Conservation (phyloP, 192 early-diverging fungal genomes). For the Podila verticillata region DNA sequence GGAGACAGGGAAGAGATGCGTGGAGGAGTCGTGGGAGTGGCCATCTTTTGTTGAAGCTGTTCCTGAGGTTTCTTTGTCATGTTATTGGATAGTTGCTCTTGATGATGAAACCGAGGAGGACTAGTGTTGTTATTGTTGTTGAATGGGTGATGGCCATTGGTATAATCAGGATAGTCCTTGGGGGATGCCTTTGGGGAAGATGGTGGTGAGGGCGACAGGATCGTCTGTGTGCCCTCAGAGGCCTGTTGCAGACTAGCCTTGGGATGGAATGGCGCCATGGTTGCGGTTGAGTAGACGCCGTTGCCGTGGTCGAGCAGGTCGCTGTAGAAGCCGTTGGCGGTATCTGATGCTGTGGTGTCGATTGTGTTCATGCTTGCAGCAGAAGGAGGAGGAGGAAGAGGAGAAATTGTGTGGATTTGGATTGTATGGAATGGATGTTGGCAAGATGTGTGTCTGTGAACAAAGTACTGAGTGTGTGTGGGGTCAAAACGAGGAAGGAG, state of each 20-base stretch:
- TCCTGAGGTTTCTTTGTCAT: neutral
- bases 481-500: no score
- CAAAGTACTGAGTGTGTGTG: no score
- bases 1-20: slow-evolving; percentile 6
- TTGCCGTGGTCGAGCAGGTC: neutral
- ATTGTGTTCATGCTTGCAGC: neutral
- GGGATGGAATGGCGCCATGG: neutral
- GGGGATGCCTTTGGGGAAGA: neutral
- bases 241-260: slow-evolving; percentile 4
- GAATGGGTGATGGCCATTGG: neutral
- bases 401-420: no score
- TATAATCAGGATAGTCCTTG: neutral
- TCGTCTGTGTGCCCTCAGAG: slow-evolving; percentile 30
- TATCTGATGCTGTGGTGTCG: slow-evolving; percentile 7
- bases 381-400: neutral
- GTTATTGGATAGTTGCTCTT: slow-evolving; percentile 6
- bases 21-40: neutral
- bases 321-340: slow-evolving; percentile 4
- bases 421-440: neutral
- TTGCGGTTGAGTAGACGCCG: neutral
- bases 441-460: neutral
- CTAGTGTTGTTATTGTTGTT: neutral
- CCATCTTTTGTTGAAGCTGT: slow-evolving; percentile 6
- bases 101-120: neutral
- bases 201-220: neutral